A percentile compares a stretch with the other conserved stretches of the same genome.
Evolutionary conservation across 2,329 filamentous ascomycete genomes (phyloP).

Genomic region (Seiridium cupressi): DNA sequence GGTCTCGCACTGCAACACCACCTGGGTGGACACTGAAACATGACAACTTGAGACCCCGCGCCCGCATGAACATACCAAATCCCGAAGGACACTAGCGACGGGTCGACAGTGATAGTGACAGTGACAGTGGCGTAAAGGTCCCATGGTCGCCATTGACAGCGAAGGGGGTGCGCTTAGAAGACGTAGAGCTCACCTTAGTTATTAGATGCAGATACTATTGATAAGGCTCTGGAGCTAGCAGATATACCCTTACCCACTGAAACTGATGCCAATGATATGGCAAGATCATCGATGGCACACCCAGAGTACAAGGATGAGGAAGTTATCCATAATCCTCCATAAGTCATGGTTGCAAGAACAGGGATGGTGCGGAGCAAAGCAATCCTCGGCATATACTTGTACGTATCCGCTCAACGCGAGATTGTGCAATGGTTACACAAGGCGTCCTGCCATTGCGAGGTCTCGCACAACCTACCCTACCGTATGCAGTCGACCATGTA

Average conservation of each 20-base stretch:
- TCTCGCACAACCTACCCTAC: too few relatives aligned
- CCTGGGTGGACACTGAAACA: neutral
- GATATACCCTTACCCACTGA: neutral
- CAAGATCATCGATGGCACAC: neutral
- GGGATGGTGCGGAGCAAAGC: neutral
- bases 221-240: neutral
- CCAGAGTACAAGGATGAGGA: neutral
- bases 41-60: neutral
- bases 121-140: slow-evolving; percentile 1
- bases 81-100: too few relatives aligned
- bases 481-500: too few relatives aligned
- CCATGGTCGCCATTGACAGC: too few relatives aligned
- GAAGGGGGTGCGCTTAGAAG: too few relatives aligned
- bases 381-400: slow-evolving; percentile 1
- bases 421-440: slow-evolving; percentile 1
- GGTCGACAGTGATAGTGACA: neutral
- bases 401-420: neutral
- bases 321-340: neutral
- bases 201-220: neutral
- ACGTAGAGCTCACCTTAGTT: too few relatives aligned
- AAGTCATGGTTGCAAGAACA: neutral
- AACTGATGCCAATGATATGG: neutral
- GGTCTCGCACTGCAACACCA: neutral
- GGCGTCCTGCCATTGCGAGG: neutral
- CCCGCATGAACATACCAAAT: too few relatives aligned